Conservation (phyloP, 306 rosid species). For the Astragalus membranaceus region DNA sequence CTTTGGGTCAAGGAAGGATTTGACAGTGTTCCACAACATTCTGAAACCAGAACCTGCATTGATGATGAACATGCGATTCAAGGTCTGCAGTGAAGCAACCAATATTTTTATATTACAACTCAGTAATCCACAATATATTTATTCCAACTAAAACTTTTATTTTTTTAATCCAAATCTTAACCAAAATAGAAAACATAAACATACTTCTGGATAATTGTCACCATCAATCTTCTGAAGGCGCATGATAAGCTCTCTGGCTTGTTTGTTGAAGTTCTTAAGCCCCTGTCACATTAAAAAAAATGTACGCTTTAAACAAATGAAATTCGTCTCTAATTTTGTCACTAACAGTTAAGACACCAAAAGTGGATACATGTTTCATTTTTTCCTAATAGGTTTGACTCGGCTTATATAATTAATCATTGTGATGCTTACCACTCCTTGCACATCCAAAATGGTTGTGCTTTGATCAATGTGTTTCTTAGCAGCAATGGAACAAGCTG, state of each 20-base stretch:
- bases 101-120: conserved; percentile 21
- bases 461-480: conserved; percentile 93
- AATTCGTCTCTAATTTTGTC: no score
- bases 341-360: no score
- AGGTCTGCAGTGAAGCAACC: conserved; percentile 54
- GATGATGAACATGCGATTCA: conserved; percentile 94
- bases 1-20: conserved; percentile 91
- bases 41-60: conserved; percentile 97
- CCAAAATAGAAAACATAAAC: background rate
- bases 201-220: conserved; percentile 87
- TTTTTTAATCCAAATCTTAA: background rate
- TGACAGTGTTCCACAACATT: conserved; percentile 88
- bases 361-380: no score
- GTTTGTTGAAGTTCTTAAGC: conserved; percentile 72
- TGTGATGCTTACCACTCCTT: conserved; percentile 77
- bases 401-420: background rate
- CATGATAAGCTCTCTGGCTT: conserved; percentile 69
- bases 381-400: background rate
- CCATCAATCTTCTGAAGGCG: conserved; percentile 77
- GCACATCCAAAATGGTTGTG: conserved; percentile 90
- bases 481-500: conserved; percentile 88
- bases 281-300: conserved; percentile 42
- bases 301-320: background rate
- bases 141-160: background rate
- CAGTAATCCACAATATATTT: background rate